Conservation (phyloP, 495 filamentous ascomycete species). For the Hyaloscypha bicolor region DNA sequence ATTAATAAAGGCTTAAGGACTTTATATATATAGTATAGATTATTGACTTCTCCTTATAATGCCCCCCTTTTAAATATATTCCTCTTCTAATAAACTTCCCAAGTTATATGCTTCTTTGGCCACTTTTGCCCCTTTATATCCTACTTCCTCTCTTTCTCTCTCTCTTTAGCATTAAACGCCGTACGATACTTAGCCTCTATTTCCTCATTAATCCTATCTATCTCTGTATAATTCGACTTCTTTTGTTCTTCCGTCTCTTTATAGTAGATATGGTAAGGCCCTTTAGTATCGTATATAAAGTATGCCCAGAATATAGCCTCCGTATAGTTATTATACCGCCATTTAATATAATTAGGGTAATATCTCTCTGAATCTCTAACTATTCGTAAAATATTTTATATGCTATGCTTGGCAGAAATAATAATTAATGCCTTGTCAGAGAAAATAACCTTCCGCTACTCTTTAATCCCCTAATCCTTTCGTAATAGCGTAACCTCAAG, state of each 20-base stretch:
- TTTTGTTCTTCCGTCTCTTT: background rate
- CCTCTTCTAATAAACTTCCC: slow-evolving; percentile 15
- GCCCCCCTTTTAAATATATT: background rate
- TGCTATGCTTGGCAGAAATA: background rate
- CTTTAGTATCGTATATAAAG: too few species aligned
- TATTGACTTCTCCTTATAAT: background rate
- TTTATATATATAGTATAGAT: background rate
- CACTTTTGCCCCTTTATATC: background rate
- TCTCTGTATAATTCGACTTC: background rate
- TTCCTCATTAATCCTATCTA: slow-evolving; percentile 13
- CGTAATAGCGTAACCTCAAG: background rate
- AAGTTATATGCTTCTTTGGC: too few species aligned
- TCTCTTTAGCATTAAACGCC: slow-evolving; percentile 2
- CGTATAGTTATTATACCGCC: too few species aligned
- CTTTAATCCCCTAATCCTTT: slow-evolving; percentile 5
- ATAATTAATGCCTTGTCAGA: slow-evolving; percentile 17
- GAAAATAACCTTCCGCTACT: slow-evolving; percentile 16
- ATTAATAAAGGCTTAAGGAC: background rate
- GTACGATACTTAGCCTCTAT: background rate
- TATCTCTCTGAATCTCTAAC: slow-evolving; percentile 6
- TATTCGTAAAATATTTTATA: slow-evolving; percentile 8
- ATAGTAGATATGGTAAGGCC: too few species aligned
- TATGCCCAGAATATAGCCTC: too few species aligned
- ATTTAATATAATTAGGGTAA: slow-evolving; percentile 1
- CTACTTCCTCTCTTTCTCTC: slow-evolving; percentile 11